These are phyloP conservation scores for Saitozyma podzolica DNA, from an alignment of 768 basidiomycete genomes.

Conservation along the genomic window DNA sequence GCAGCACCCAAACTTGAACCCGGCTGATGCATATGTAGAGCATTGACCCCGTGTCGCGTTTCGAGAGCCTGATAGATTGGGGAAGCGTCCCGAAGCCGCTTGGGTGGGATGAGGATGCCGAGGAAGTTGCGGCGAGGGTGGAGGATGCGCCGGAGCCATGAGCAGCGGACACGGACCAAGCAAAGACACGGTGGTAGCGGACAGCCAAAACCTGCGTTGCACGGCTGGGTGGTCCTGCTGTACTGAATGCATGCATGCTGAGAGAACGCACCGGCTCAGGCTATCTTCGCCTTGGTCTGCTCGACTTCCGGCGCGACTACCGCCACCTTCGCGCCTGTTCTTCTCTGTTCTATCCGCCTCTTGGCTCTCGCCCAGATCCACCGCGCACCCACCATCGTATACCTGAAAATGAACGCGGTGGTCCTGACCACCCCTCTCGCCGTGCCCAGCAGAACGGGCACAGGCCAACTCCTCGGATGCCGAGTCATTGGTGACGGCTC, in stretches of 20 bases:
- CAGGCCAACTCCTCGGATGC: conserved; percentile 17
- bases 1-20: neutral
- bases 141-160: neutral
- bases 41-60: conserved; percentile 29
- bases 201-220: too few relatives aligned
- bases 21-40: conserved; percentile 3
- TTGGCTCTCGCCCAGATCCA: conserved; percentile 14
- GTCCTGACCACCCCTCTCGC: neutral
- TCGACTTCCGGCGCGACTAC: neutral
- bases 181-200: too few relatives aligned
- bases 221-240: too few relatives aligned
- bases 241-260: too few relatives aligned
- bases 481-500: conserved; percentile 14
- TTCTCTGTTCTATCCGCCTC: conserved; percentile 2
- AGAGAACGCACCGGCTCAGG: too few relatives aligned
- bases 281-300: too few relatives aligned
- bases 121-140: conserved; percentile 12
- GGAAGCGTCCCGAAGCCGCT: conserved; percentile 24
- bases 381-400: conserved; percentile 9
- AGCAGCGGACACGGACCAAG: too few relatives aligned
- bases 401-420: neutral
- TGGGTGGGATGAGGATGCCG: conserved; percentile 24
- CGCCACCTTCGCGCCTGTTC: neutral
- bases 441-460: conserved; percentile 7
- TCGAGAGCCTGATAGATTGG: conserved; percentile 31